These are phyloP conservation scores for Tricholoma sp. DNA, from an alignment of 768 basidiomycete genomes.

Conservation along the genomic window DNA sequence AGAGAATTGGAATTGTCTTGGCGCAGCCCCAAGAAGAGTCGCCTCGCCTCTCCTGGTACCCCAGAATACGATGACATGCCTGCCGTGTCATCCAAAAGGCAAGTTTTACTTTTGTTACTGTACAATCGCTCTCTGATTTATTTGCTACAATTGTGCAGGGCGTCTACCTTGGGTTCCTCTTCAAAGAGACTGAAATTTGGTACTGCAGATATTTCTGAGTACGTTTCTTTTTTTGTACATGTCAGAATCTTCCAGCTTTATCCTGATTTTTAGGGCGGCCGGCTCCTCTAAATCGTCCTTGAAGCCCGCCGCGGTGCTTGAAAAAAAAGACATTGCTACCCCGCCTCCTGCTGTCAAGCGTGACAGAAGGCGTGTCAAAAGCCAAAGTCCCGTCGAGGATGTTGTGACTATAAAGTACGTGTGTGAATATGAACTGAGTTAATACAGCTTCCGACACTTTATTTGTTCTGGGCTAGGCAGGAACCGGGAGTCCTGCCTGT, in stretches of 20 bases:
- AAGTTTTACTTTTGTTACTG: background rate
- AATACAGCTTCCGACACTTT: background rate
- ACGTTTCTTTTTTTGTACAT: background rate
- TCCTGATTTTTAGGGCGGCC: background rate
- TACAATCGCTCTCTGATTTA: background rate
- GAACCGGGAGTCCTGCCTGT: background rate
- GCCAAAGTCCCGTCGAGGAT: background rate
- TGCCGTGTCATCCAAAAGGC: background rate
- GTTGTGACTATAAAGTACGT: background rate
- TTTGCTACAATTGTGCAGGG: background rate
- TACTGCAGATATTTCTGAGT: background rate
- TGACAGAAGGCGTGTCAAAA: background rate
- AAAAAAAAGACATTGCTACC: background rate
- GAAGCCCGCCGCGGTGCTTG: background rate
- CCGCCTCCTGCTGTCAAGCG: background rate
- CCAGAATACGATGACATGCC: background rate
- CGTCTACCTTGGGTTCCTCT: background rate
- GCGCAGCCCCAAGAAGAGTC: background rate
- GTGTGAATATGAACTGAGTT: background rate
- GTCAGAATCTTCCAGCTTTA: background rate
- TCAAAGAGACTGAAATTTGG: background rate
- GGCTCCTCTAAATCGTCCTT: background rate
- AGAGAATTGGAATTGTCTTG: background rate
- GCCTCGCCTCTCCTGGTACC: background rate
- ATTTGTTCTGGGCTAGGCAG: background rate